phyloP scores from a whole-genome alignment of 306 rosid species.

The Malus sylvestris region DNA sequence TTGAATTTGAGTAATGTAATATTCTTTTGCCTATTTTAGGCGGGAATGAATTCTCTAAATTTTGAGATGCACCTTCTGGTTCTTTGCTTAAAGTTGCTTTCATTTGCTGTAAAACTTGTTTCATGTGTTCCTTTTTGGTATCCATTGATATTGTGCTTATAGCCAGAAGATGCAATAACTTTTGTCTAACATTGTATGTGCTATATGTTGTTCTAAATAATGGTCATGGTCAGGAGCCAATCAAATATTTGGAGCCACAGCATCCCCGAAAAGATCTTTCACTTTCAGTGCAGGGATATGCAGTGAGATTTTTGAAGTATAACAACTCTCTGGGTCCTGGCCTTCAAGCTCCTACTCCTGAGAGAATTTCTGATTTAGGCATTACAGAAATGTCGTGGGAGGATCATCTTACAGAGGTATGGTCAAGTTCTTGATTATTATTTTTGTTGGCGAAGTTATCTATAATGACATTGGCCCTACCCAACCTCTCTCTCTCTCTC shows the following conservation, averaged over 20 bases:
- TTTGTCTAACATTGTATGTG: background rate
- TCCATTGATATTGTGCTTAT: constrained; percentile 1
- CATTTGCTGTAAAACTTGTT: constrained; percentile 10
- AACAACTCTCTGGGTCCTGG: constrained; percentile 40
- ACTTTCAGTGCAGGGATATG: constrained; percentile 55
- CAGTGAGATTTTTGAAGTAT: constrained; percentile 65
- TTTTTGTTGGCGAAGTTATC: constrained; percentile 12
- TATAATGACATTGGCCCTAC: constrained; percentile 1
- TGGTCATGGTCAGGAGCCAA: constrained; percentile 54
- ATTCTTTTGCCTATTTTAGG: constrained; percentile 2
- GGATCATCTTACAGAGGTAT: constrained; percentile 81
- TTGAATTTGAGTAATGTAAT: constrained; percentile 7
- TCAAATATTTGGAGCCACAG: constrained; percentile 40
- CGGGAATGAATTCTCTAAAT: background rate
- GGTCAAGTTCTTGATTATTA: constrained; percentile 26
- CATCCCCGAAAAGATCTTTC: constrained; percentile 23
- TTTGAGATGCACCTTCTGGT: background rate
- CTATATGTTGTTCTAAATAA: constrained; percentile 18
- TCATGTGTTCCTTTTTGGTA: background rate
- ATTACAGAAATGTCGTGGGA: constrained; percentile 66
- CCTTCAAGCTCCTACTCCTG: constrained; percentile 72
- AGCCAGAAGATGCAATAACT: background rate
- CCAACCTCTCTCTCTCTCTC: background rate
- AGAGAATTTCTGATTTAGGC: constrained; percentile 60
- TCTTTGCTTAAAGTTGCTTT: constrained; percentile 8